Base-by-base conservation (phyloP, 2,329 filamentous ascomycete genomes). In the Pyricularia grisea region DNA sequence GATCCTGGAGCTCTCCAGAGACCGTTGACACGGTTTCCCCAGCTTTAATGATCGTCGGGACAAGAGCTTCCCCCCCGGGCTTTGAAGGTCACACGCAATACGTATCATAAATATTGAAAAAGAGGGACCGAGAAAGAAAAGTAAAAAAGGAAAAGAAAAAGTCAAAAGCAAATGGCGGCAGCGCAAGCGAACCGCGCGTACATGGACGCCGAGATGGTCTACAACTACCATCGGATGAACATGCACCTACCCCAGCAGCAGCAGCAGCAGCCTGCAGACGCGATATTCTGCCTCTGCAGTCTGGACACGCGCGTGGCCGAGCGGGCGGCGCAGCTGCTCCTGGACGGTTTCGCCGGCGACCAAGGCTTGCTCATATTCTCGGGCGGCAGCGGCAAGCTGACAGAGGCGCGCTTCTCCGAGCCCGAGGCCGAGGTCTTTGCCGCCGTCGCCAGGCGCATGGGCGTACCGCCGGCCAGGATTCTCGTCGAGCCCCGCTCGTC, bases 201-300 rank as follows among this genome's bases (percentile, higher is more conserved):
- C 60, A 63, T 58, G 2, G 80, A 83, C 68, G 80, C 80, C 12
- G 73, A 75, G 65, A 72, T 75, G 27, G 72, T 83, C 33, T 83
- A 82, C 74, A 76, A 80, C 69, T 83, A 82, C 73, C 81, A 82
- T 73, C 80, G 77, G 64, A 78, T 81, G 73, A 71, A 73, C 70
- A 78, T 80, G 75, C 67, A 76, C 12, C 74, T 79, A 25, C 69
- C 68, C 31, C 7, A 60, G 27, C 27, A 27, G 27, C 27, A 27
- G 27, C 27, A 27, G 27, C 27, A 27, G 27, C 27, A 27, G 33
- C 76, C 76, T 65, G 78, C 78, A 67, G 78, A 80, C 69, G 80
- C 81, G 68, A 76, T 83, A 69, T 83, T 83, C 77, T 80, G 79
- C 73, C 78, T 83, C 64, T 82, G 81, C 75, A 82, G 80, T 72